These are phyloP conservation scores for Phytophthora megakarya DNA, from an alignment of 352 stramenopile species.

Conservation along the genomic window DNA sequence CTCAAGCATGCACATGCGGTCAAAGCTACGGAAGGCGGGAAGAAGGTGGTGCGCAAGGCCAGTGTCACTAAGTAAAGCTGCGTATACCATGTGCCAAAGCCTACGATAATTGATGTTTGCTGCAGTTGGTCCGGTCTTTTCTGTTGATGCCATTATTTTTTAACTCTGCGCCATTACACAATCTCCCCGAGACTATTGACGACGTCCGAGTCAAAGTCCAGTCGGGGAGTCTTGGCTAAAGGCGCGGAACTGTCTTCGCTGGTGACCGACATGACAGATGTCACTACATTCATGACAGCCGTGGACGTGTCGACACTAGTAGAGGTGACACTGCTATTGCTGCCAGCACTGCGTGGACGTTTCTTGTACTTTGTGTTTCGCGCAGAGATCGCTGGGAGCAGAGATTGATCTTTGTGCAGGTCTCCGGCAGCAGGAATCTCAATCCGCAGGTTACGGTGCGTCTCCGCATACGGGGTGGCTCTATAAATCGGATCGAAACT, in stretches of 20 bases:
- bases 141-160: too few relatives aligned
- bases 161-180: slow-evolving; percentile 46
- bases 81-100: background rate
- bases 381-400: slow-evolving; percentile 54
- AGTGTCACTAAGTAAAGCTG: slow-evolving; percentile 46
- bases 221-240: slow-evolving; percentile 50
- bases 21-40: slow-evolving; percentile 45
- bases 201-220: slow-evolving; percentile 69
- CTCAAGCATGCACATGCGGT: slow-evolving; percentile 46
- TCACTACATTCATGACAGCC: slow-evolving; percentile 13
- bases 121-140: background rate
- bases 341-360: slow-evolving; percentile 40
- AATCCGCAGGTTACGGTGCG: slow-evolving; percentile 68
- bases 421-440: slow-evolving; percentile 78
- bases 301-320: slow-evolving; percentile 3
- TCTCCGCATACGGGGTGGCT: slow-evolving; percentile 55
- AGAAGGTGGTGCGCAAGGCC: slow-evolving; percentile 62
- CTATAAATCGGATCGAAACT: slow-evolving; percentile 82
- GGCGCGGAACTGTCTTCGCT: slow-evolving; percentile 26
- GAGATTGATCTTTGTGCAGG: slow-evolving; percentile 68
- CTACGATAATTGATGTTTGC: slow-evolving; percentile 16
- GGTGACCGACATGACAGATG: slow-evolving; percentile 13
- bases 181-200: slow-evolving; percentile 63
- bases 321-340: slow-evolving; percentile 2
- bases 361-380: slow-evolving; percentile 71